Evolutionary conservation across 176 grass and related monocot species (phyloP), one percentile per base, ranked within the genome.

Genomic region (Phragmites australis): DNA sequence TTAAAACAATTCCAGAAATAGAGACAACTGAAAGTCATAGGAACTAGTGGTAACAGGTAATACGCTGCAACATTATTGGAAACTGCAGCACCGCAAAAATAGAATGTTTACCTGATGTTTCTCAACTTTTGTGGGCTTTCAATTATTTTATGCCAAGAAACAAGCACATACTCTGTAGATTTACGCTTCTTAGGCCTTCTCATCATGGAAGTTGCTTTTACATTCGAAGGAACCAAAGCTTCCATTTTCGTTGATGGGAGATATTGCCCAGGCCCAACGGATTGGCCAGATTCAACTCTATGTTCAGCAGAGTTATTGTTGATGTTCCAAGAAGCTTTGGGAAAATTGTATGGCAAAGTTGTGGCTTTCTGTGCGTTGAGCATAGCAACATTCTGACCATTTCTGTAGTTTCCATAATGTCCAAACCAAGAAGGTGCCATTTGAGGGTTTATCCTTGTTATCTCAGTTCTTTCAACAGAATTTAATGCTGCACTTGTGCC

Each of bases 391-490:
- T 70, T 91, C 64, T 89, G 81, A 65, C 90, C 90, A 55, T 91
- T 97, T 87, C 78, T 88, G 65, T 92, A 83, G 74, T 46, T 89
- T 56, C 86, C 86, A 31, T 90, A 91, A 70, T 89, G 89, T 63
- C 83, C 90, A 84, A 94, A 97, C 95, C 90, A 97, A 63, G 92
- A 92, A 48, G 92, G 88, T 68, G 90, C 88, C 90, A 94, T 97
- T 74, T 94, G 95, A 87, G 90, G 92, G 80, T 89, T 97, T 70
- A 94, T 91, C 63, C 83, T 86, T 10, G 85, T 78, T 19, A 73
- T 78, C 56, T 94, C 89, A 42, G 46, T 85, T 88, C 80, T 87
- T 78, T 86, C 90, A 64, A 74, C 51, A 78, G 85, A 72, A 88
- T 55, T 83, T 63, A 74, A 71, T 80, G 74, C 48, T 73, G 81